These are phyloP conservation scores for Laetiporus sulphureus DNA, from an alignment of 1,284 basidiomycete species.

Conservation along the genomic window DNA sequence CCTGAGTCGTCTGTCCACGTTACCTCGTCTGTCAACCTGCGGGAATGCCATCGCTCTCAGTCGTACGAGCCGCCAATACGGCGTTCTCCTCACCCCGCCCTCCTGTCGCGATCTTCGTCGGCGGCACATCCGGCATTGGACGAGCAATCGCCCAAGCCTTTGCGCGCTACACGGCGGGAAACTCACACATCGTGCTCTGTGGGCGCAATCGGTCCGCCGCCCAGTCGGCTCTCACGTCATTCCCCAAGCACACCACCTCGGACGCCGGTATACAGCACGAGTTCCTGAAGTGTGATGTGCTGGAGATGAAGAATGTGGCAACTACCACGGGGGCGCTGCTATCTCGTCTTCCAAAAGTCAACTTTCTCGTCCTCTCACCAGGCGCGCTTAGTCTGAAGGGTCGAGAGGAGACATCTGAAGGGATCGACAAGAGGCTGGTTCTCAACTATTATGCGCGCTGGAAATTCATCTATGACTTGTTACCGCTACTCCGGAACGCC, in stretches of 20 bases:
- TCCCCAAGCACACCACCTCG: slow-evolving; percentile 19
- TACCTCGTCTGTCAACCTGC: no score
- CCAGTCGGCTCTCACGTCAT: slow-evolving; percentile 28
- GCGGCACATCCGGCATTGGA: slow-evolving; percentile 31
- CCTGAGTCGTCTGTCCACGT: no score
- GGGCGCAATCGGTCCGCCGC: slow-evolving; percentile 31
- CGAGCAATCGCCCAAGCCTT: slow-evolving; percentile 26
- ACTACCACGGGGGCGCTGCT: slow-evolving; percentile 21
- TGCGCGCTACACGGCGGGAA: slow-evolving; percentile 26
- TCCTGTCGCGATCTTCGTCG: slow-evolving; percentile 30
- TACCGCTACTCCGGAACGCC: slow-evolving; percentile 19
- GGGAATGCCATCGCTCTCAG: slow-evolving; percentile 16
- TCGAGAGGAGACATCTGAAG: slow-evolving; percentile 23
- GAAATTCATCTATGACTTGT: slow-evolving; percentile 24
- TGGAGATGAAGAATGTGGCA: slow-evolving; percentile 28
- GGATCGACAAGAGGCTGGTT: slow-evolving; percentile 22
- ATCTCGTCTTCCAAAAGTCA: slow-evolving; percentile 24
- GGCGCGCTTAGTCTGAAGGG: slow-evolving; percentile 26
- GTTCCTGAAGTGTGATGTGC: slow-evolving; percentile 31
- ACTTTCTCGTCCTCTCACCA: slow-evolving; percentile 29
- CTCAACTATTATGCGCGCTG: slow-evolving; percentile 25
- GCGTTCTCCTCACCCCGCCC: slow-evolving; percentile 12
- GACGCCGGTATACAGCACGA: slow-evolving; percentile 21
- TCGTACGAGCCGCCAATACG: slow-evolving; percentile 10
- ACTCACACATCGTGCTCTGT: slow-evolving; percentile 29